Base-by-base conservation (phyloP, 176 grass and related monocot genomes). In the Triticum dicoccoides region DNA sequence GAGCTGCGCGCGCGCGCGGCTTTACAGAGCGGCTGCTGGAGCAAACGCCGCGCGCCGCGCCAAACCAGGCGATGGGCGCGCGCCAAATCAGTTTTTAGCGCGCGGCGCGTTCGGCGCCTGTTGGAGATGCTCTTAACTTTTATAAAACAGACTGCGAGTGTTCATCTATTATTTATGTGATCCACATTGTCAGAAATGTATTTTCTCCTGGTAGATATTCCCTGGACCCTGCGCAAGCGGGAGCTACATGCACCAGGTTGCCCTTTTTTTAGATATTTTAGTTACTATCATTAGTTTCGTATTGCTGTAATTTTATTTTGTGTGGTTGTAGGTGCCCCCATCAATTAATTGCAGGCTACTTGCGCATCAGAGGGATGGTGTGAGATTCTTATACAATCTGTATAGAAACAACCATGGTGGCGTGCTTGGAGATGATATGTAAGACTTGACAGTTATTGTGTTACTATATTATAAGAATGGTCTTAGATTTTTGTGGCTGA, bases 361-460 rank as follows among this genome's bases (percentile, higher is more conserved):
- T 78, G 82, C 78, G 29, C 96, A 98, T 86, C 96, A 98, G 88
- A 95, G 89, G 82, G 86, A 88, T 49, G 96, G 96, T 11, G 88
- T 98, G 44, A 91, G 79, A 78, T 98, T 98, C 85, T 90, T 98
- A 32, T 95, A 95, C 79, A 91, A 84, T 91, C 82, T 98, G 75
- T 98, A 95, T 80, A 94, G 82, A 84, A 91, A 91, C 56, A 95
- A 95, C 85, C 96, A 94, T 92, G 96, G 96, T 27, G 96, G 96
- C 76, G 78, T 98, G 82, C 89, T 98, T 86, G 96, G 96, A 86
- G 96, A 98, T 94, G 91, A 95, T 86, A 98, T 98, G 96, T 98
- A 89, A 93, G 89, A 51, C 27, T 85, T 80, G 20, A 45, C 32
- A 49, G 30, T 85, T 80, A 15, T 66, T 86, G 29, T 86, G 34